phyloP scores from a whole-genome alignment of 164 flowering plant genomes.

The Vitis riparia region DNA sequence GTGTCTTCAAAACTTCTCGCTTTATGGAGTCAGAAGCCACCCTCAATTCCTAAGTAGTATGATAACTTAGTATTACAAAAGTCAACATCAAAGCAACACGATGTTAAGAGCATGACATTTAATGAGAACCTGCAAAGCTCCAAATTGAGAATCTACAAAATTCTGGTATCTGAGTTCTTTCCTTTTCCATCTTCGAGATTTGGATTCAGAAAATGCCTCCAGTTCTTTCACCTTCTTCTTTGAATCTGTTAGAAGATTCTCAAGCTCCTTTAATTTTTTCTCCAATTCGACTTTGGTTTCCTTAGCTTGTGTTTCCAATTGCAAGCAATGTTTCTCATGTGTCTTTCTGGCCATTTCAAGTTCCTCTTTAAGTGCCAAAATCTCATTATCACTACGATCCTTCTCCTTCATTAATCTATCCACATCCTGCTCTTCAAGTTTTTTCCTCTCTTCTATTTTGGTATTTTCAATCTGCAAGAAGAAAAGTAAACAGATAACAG shows the following conservation, averaged over 20 bases:
- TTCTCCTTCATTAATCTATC: conserved; percentile 58
- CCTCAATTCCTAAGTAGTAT: conserved; percentile 57
- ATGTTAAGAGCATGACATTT: neutral
- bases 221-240: conserved; percentile 56
- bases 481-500: neutral
- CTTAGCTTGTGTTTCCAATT: conserved; percentile 49
- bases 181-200: conserved; percentile 52
- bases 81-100: neutral
- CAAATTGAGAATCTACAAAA: conserved; percentile 50
- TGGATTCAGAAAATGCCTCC: conserved; percentile 54
- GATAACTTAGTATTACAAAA: conserved; percentile 7
- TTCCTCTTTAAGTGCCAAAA: conserved; percentile 55
- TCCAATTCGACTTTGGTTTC: conserved; percentile 49
- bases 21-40: conserved; percentile 54
- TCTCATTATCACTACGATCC: conserved; percentile 40
- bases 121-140: conserved; percentile 56
- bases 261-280: conserved; percentile 60
- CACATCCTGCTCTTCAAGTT: conserved; percentile 62
- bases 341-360: conserved; percentile 41
- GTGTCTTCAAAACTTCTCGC: conserved; percentile 53
- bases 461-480: conserved; percentile 62
- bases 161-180: conserved; percentile 51
- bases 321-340: conserved; percentile 45
- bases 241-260: conserved; percentile 50
- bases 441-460: conserved; percentile 63